phyloP scores from a whole-genome alignment of 495 filamentous ascomycete species.

The Peziza echinospora region DNA sequence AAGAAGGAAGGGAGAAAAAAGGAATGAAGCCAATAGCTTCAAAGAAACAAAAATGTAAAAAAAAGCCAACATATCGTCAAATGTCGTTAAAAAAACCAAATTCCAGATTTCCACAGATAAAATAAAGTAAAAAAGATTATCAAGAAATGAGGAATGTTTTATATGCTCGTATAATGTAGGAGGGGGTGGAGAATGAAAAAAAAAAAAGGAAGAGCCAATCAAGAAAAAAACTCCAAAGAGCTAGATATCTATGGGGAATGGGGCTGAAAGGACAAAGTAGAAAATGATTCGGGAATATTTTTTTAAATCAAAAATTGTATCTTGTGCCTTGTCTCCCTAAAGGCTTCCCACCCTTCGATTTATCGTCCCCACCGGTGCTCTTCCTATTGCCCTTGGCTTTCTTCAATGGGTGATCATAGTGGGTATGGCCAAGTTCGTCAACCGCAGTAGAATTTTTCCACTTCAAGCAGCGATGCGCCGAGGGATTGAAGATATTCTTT shows the following conservation, averaged over 20 bases:
- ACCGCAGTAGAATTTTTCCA: slow-evolving; percentile 69
- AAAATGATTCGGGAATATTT: slow-evolving; percentile 4
- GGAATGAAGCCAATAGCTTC: neutral
- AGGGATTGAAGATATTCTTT: slow-evolving; percentile 41
- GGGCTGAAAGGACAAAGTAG: neutral
- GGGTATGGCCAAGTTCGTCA: slow-evolving; percentile 57
- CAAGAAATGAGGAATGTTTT: no score
- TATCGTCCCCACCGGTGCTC: slow-evolving; percentile 11
- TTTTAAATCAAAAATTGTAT: slow-evolving; percentile 23
- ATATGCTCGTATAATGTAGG: no score
- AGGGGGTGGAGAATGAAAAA: no score
- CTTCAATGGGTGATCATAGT: slow-evolving; percentile 52
- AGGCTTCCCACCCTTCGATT: slow-evolving; percentile 18
- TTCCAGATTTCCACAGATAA: no score
- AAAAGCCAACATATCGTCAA: slow-evolving; percentile 1
- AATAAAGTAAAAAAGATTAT: no score
- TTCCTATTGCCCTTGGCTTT: slow-evolving; percentile 36
- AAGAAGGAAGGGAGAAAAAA: neutral
- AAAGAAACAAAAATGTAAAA: slow-evolving; percentile 1
- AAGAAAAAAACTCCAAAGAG: no score
- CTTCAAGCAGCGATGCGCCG: slow-evolving; percentile 39
- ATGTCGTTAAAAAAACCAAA: no score
- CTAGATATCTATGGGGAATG: no score
- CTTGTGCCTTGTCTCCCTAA: slow-evolving; percentile 18
- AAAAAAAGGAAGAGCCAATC: no score